phyloP scores from a whole-genome alignment of 768 basidiomycete species.

The Thelephora aurantiotincta region DNA sequence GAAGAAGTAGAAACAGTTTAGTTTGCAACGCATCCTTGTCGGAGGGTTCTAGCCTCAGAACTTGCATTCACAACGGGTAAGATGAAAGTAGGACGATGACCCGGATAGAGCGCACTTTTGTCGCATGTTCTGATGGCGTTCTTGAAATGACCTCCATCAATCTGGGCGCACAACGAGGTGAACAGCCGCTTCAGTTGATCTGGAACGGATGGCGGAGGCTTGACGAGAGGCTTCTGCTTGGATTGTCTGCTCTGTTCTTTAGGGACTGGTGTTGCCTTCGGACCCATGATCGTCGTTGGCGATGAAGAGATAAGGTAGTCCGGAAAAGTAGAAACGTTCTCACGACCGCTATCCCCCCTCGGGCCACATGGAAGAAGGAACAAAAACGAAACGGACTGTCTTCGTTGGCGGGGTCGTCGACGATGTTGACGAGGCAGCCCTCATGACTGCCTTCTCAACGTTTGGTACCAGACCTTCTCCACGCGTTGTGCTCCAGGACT shows the following conservation, averaged over 20 bases:
- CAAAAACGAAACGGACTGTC: slow-evolving; percentile 74
- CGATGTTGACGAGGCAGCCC: slow-evolving; percentile 63
- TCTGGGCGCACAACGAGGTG: slow-evolving; percentile 71
- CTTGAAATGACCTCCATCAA: slow-evolving; percentile 76
- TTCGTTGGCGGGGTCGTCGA: slow-evolving; percentile 77
- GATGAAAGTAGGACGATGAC: background rate
- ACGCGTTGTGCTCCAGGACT: background rate
- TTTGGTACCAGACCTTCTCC: slow-evolving; percentile 48
- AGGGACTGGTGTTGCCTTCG: too few relatives aligned
- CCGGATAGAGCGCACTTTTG: slow-evolving; percentile 48
- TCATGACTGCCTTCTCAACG: slow-evolving; percentile 72
- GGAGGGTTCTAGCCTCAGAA: slow-evolving; percentile 50
- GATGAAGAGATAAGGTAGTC: too few relatives aligned
- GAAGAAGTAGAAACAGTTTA: slow-evolving; percentile 77
- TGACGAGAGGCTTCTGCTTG: slow-evolving; percentile 16
- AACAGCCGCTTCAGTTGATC: slow-evolving; percentile 45
- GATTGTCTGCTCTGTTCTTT: background rate
- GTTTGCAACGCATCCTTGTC: slow-evolving; percentile 69
- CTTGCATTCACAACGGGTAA: slow-evolving; percentile 23
- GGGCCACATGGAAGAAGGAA: slow-evolving; percentile 60
- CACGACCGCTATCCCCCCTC: background rate
- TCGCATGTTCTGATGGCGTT: slow-evolving; percentile 89
- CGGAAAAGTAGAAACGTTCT: too few relatives aligned
- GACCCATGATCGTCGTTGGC: too few relatives aligned
- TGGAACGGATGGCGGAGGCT: slow-evolving; percentile 17